Base-by-base conservation (phyloP, 306 rosid species). In the Malus orientalis region DNA sequence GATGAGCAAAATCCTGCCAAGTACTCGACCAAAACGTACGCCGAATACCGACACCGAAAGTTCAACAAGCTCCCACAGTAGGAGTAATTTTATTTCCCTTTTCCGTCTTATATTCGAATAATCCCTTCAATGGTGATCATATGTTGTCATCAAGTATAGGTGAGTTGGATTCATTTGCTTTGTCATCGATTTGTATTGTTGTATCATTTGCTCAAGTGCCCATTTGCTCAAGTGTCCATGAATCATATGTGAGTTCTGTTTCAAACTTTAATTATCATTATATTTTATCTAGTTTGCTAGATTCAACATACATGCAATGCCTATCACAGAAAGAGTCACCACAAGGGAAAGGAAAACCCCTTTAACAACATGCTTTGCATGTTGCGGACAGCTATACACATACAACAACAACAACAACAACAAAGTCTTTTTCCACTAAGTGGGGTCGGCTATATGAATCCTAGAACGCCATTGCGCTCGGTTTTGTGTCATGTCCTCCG, bases 51-150 rank as follows among this genome's bases (percentile, higher is more conserved):
- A 1, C 12, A 84, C 82, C 89, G 89, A 73, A 91, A 89, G 60
- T 82, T 89, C 87, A 89, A 89, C 65, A 87, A 86, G 73, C 86
- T 87, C 54, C 88, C 92, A 4, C 97, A 89, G 0, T 81, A 74
- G 29, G 25, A 22, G 55, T 9, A 1, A 20, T 40, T 23, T 40
- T 8, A 42, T 42, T 14, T 23, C 45, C 68, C 15, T 30, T 30
- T 16, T 42, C 45, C 12, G 1, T 42, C 3, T 42, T 2, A 42
- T 42, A 8, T 42, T 42, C 12, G 45, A 42, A 42, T 9, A 42
- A 54, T 54, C 18, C n/a, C 23, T 19, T 19, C 59, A 54, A 6
- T 54, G 59, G 59, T 53, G 59, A 6, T 19, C 58, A 6, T 53
- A 53, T 53, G 58, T 53, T 42, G 45, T 54, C 59, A 54, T n/a